Evolutionary conservation across 257 asterid genomes (phyloP).

Genomic region (Perilla frutescens): DNA sequence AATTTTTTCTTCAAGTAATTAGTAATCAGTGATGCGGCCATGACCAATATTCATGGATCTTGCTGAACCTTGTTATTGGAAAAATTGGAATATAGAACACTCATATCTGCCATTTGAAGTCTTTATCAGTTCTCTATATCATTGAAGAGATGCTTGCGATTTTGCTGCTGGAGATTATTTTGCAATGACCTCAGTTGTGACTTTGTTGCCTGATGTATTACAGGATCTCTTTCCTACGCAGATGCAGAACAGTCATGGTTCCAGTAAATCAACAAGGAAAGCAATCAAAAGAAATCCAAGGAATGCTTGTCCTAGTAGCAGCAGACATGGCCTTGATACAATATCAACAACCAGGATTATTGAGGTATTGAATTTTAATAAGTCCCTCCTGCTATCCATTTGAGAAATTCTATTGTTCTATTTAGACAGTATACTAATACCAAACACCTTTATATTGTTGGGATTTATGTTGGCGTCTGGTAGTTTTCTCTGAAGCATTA

Average conservation of each 20-base stretch:
- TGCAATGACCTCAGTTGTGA: constrained; percentile 3
- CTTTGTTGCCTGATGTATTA: constrained; percentile 24
- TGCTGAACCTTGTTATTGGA: not conserved
- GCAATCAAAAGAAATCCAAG: constrained; percentile 33
- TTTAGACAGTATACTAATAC: constrained; percentile 3
- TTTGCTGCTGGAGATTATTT: constrained; percentile 24
- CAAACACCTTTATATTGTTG: not conserved
- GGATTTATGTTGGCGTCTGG: not conserved
- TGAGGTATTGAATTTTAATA: constrained; percentile 46
- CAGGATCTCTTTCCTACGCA: constrained; percentile 42
- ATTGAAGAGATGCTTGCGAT: constrained; percentile 26
- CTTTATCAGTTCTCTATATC: constrained; percentile 20
- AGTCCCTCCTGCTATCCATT: constrained; percentile 12
- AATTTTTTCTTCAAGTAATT: not conserved
- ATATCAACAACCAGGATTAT: constrained; percentile 29
- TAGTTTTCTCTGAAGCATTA: constrained; percentile 1
- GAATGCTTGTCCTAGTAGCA: constrained; percentile 40
- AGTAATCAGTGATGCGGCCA: not conserved
- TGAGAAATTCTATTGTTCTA: not conserved
- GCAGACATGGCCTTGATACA: constrained; percentile 36
- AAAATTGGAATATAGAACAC: constrained; percentile 9
- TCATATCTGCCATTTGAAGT: constrained; percentile 24
- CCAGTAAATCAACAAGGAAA: constrained; percentile 41
- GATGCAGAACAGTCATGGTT: constrained; percentile 37
- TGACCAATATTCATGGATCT: constrained; percentile 25